phyloP scores from a whole-genome alignment of 139 green algal genomes.

The Trebouxia sp. region DNA sequence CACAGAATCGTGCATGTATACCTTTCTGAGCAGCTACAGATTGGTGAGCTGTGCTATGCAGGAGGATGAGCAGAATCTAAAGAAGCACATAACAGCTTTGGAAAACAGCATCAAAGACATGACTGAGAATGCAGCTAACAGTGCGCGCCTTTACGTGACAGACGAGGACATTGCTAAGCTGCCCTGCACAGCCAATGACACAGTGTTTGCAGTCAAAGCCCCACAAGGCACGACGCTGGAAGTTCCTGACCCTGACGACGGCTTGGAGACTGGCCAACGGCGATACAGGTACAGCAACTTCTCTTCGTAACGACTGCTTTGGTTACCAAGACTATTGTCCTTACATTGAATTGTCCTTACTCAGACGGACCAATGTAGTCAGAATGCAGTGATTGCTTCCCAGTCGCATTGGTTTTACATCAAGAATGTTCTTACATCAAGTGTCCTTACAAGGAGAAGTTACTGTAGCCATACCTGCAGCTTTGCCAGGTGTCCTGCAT shows the following conservation, averaged over 20 bases:
- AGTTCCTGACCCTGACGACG: conserved; percentile 71
- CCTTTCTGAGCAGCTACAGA: too few relatives aligned
- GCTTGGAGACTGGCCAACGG: conserved; percentile 23
- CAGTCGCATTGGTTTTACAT: too few relatives aligned
- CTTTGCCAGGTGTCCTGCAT: not conserved
- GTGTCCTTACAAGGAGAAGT: too few relatives aligned
- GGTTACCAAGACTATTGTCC: not conserved
- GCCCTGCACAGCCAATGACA: conserved; percentile 69
- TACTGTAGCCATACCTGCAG: too few relatives aligned
- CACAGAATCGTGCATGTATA: too few relatives aligned
- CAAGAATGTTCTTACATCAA: too few relatives aligned
- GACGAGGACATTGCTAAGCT: conserved; percentile 76
- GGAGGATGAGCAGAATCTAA: conserved; percentile 53
- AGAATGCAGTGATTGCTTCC: too few relatives aligned
- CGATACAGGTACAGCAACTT: conserved; percentile 9
- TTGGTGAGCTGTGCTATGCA: conserved; percentile 29
- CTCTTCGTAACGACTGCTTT: not conserved
- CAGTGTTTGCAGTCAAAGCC: conserved; percentile 82
- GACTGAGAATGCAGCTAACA: conserved; percentile 55
- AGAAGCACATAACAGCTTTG: conserved; percentile 54
- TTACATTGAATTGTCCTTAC: not conserved
- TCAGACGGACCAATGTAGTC: too few relatives aligned
- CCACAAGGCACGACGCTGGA: conserved; percentile 77
- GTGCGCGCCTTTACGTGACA: conserved; percentile 76
- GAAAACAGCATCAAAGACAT: conserved; percentile 34